Evolutionary conservation across 768 basidiomycete genomes (phyloP).

Genomic region (Daedaleopsis nitida): DNA sequence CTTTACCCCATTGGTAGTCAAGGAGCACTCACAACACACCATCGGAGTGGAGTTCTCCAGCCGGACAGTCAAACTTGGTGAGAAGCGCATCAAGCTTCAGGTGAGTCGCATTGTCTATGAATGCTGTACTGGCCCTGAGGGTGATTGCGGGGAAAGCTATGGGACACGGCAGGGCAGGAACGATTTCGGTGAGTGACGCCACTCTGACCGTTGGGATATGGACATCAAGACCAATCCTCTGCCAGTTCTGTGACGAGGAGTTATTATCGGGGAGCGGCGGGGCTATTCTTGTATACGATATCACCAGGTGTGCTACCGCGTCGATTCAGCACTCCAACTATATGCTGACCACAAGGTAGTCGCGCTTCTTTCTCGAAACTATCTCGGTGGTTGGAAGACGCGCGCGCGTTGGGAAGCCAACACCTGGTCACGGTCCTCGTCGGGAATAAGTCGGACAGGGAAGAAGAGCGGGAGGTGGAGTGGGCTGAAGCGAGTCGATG

Average conservation of each 20-base stretch:
- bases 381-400: slow-evolving; percentile 90
- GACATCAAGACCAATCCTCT: slow-evolving; percentile 16
- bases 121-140: not conserved
- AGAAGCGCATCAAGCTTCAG: slow-evolving; percentile 95
- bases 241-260: slow-evolving; percentile 86
- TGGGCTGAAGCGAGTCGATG: slow-evolving; percentile 94
- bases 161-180: slow-evolving; percentile 98
- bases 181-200: slow-evolving; percentile 68
- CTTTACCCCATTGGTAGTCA: slow-evolving; percentile 55
- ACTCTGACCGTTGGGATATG: slow-evolving; percentile 9
- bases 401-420: slow-evolving; percentile 88
- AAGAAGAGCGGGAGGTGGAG: slow-evolving; percentile 94
- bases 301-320: slow-evolving; percentile 66
- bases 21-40: slow-evolving; percentile 95
- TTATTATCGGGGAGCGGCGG: slow-evolving; percentile 94
- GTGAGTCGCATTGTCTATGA: slow-evolving; percentile 42
- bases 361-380: slow-evolving; percentile 86
- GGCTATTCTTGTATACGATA: slow-evolving; percentile 91
- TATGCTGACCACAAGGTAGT: slow-evolving; percentile 42
- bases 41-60: slow-evolving; percentile 99
- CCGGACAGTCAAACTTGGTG: slow-evolving; percentile 87
- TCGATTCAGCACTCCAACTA: not conserved
- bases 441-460: slow-evolving; percentile 93
- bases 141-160: slow-evolving; percentile 55
- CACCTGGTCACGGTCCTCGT: slow-evolving; percentile 89